phyloP scores from a whole-genome alignment of 1,284 basidiomycete genomes.

The Agroathelia rolfsii region DNA sequence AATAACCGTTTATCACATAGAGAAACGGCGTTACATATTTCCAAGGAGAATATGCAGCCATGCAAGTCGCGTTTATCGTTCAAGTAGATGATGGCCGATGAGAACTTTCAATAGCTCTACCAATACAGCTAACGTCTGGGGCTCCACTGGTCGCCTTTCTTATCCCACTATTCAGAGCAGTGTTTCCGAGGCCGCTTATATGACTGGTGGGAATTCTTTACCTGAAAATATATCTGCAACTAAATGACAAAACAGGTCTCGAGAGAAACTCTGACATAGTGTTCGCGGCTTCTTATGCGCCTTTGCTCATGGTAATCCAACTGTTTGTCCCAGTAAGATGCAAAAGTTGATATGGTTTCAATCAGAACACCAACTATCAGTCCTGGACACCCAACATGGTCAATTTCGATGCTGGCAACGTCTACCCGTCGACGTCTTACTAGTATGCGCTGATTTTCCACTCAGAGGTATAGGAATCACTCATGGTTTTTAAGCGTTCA shows the following conservation, averaged over 20 bases:
- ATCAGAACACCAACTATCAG: conserved; percentile 46
- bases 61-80: too few species aligned
- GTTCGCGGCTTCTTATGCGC: conserved; percentile 62
- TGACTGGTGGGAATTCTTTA: conserved; percentile 49
- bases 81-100: too few species aligned
- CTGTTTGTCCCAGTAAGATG: too few species aligned
- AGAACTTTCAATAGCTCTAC: too few species aligned
- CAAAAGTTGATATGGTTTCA: conserved; percentile 3
- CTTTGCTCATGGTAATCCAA: conserved; percentile 51
- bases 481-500: too few species aligned
- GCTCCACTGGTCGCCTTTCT: too few species aligned
- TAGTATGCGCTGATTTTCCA: too few species aligned
- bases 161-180: conserved; percentile 45
- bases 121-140: too few species aligned
- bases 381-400: conserved; percentile 54
- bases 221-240: too few species aligned
- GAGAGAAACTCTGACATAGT: conserved; percentile 48
- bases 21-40: too few species aligned
- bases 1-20: conserved; percentile 22
- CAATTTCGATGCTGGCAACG: conserved; percentile 47
- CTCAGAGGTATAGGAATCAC: too few species aligned
- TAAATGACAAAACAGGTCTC: conserved; percentile 64
- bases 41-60: conserved; percentile 67
- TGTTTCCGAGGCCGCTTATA: conserved; percentile 70
- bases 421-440: conserved; percentile 54